Base-by-base conservation (phyloP, 345 rosid genomes). In the Raphanus raphanistrum region DNA sequence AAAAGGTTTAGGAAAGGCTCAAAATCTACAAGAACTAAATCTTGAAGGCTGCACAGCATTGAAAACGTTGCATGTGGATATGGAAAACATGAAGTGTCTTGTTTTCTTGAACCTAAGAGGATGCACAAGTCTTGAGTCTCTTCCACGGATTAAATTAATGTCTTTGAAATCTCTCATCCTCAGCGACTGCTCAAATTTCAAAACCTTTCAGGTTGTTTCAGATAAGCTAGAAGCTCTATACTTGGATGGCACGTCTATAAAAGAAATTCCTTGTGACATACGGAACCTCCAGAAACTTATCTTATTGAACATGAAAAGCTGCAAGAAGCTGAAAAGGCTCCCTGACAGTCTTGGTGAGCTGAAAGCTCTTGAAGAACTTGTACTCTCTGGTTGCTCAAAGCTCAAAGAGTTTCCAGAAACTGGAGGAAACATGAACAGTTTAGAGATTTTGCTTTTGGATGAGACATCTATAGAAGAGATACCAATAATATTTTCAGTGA, bases 31-130 rank as follows among this genome's bases (percentile, higher is more conserved):
- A 52, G 71, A 52, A 16, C 0, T 83, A 11, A 2, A 28, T 8
- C 73, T 85, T 33, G 64, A 54, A 32, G 70, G 50, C 50, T 85
- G 88, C 65, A 36, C 7, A 4, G 58, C 63, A 1, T 35, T 82
- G 71, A 21, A 1, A 48, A 33, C 1, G 28, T 55, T 66, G 6
- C 57, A 32, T 11, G 8, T 27, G 2, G 66, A 54, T 6, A 36
- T 81, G 54, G 0, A 48, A 66, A 48, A 76, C 6, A 76, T 74
- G 58, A 27, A 55, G 26, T 54, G 35, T 29, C 75, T 84, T 2
- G 66, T 13, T 45, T 13, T 45, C 54, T 45, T 45, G 54, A 45
- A 45, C 54, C 16, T 84, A n/a, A 65, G 62, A 71, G 73, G 66
- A 17, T 84, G 82, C 32, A 67, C 28, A 31, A 62, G 60, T n/a